Evolutionary conservation across 2,329 filamentous ascomycete species (phyloP), one percentile per base, ranked within the genome.

Genomic region (Fusarium decemcellulare): DNA sequence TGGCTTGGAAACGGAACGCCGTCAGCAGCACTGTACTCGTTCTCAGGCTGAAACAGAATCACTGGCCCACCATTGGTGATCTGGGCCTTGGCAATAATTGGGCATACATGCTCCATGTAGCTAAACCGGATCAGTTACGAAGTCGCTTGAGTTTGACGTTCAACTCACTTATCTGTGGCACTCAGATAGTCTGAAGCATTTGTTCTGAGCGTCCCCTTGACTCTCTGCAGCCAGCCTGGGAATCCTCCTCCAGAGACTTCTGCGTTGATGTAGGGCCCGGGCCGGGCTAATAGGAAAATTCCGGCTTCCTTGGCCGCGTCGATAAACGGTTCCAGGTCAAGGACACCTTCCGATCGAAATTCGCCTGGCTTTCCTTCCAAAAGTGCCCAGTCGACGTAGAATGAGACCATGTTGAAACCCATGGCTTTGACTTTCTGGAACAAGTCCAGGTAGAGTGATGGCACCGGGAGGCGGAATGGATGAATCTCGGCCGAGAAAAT

Each of bases 41-140:
- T 97, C 77, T 97, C 93, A 0, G 92, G 91, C 76, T 97, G 93
- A 43, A 92, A 86, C 2, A 95, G 81, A 63, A 97, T 93, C 8
- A 97, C 86, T 0, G 93, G 93, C 0, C 93, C 93, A 0, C 92
- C 93, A 55, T 95, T 93, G 2, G 92, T 95, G 73, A 97, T 95
- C 73, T 96, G 93, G 1, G 88, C 90, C 58, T 90, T 88, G 5
- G 93, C 91, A 69, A 97, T 91, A 9, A 90, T 88, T 12, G 84
- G 84, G 29, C 87, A 87, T 51, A 95, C 85, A 9, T 88, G 83
- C 8, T 83, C 78, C 68, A 89, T 85, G 69, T 94, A 73, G 5
- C 63, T 72, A 0, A 2, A 7, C 5, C 2, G 2, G 2, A 1
- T 72, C 4, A 71, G 44, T 16, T 8, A 3, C 1, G 2, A 2